These are phyloP conservation scores for Monilinia fructigena DNA, from an alignment of 2,329 filamentous ascomycete species.

Conservation along the genomic window DNA sequence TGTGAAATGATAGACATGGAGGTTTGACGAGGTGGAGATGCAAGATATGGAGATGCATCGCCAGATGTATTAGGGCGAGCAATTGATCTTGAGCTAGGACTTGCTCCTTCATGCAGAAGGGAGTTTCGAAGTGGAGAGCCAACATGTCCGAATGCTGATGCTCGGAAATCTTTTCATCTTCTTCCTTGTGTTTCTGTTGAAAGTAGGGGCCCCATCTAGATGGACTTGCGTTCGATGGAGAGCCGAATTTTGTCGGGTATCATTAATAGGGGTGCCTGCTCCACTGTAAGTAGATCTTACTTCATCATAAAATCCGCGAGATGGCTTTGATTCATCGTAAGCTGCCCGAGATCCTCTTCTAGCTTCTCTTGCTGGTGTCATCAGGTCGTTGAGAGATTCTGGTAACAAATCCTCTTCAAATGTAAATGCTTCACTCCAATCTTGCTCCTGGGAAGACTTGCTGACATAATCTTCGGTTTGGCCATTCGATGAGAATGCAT, in stretches of 20 bases:
- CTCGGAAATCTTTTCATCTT: constrained; percentile 44
- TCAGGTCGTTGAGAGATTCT: constrained; percentile 62
- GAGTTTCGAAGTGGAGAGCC: constrained; percentile 65
- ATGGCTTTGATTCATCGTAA: constrained; percentile 48
- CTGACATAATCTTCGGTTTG: constrained; percentile 66
- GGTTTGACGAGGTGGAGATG: constrained; percentile 41
- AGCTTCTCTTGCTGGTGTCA: constrained; percentile 65
- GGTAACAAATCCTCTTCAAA: constrained; percentile 91
- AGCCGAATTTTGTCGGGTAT: constrained; percentile 58
- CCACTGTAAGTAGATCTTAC: constrained; percentile 44
- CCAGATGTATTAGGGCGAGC: constrained; percentile 41
- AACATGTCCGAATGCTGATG: constrained; percentile 64
- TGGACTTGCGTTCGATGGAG: constrained; percentile 57
- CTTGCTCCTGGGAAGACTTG: constrained; percentile 64
- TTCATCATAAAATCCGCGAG: constrained; percentile 55
- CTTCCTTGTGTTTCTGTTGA: constrained; percentile 57
- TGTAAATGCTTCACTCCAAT: constrained; percentile 66
- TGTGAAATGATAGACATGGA: constrained; percentile 59
- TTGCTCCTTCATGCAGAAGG: constrained; percentile 54
- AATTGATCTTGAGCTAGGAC: constrained; percentile 44
- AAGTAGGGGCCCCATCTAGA: constrained; percentile 62
- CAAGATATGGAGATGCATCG: constrained; percentile 38
- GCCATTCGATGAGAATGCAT: constrained; percentile 67
- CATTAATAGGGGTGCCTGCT: constrained; percentile 45
- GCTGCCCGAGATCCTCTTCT: constrained; percentile 61